Evolutionary conservation across 106 monocot species (phyloP).

Genomic region (Platanthera guangdongensis): DNA sequence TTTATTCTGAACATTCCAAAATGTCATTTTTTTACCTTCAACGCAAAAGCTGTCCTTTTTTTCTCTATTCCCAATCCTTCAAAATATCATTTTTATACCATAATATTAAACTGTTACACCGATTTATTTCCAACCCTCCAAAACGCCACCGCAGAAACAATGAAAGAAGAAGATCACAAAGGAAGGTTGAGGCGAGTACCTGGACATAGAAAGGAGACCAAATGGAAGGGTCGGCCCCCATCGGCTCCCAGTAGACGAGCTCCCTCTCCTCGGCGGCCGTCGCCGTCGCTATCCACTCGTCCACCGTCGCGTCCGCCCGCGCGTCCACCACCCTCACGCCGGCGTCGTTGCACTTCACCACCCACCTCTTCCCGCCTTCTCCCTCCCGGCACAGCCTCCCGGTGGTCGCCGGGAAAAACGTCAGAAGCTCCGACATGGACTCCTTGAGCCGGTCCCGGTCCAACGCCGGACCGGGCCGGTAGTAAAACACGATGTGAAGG

Average conservation of each 20-base stretch:
- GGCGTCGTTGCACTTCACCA: slow-evolving; percentile 77
- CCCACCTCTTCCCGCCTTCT: slow-evolving; percentile 37
- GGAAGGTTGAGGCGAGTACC: slow-evolving; percentile 16
- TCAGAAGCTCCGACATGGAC: slow-evolving; percentile 64
- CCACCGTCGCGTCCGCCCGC: slow-evolving; percentile 23
- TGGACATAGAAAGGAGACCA: slow-evolving; percentile 86
- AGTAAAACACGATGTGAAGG: slow-evolving; percentile 63
- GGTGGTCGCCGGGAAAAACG: slow-evolving; percentile 62
- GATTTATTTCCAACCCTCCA: too few relatives aligned
- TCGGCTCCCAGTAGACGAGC: slow-evolving; percentile 54
- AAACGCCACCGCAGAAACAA: too few relatives aligned
- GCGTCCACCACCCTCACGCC: slow-evolving; percentile 70
- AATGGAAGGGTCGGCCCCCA: slow-evolving; percentile 34
- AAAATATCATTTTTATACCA: too few relatives aligned
- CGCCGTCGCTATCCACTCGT: slow-evolving; percentile 58
- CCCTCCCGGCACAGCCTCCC: slow-evolving; percentile 39
- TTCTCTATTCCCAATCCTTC: too few relatives aligned
- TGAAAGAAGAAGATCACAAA: too few relatives aligned
- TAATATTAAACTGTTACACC: too few relatives aligned
- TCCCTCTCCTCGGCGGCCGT: slow-evolving; percentile 48
- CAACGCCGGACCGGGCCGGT: slow-evolving; percentile 22
- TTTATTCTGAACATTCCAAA: too few relatives aligned
- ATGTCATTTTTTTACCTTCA: too few relatives aligned
- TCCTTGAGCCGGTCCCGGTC: slow-evolving; percentile 38
- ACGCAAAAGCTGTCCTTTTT: too few relatives aligned